Evolutionary conservation across 441 rosid species (phyloP), one percentile per base, ranked within the genome.

Genomic region (Adansonia madagascariensis): DNA sequence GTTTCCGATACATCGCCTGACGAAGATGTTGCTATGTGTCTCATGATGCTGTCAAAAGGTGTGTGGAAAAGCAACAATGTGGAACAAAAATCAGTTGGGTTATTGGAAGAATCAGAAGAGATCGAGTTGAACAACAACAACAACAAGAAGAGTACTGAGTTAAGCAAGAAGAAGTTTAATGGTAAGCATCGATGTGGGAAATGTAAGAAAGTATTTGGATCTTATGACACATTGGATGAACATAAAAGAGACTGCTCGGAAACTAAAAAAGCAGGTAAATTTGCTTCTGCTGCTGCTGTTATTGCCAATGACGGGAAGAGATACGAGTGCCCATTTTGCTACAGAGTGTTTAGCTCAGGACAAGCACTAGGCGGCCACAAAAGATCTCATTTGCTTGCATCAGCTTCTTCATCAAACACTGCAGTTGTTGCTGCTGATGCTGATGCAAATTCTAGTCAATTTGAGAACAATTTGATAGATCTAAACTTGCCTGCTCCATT

Each of bases 31-130:
- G 99, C 98, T 49, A 81, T 89, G 90, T 90, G 97, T 78, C 89
- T 95, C 49, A 90, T 92, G 91, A 88, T 93, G 98, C 89, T 95
- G 15, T 92, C 97, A 3, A 88, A 97, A 70, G 98, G 91, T 80
- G 90, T 81, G 70, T 89, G 97, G 86, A 79, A 78, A 79, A 74
- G 31, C 79, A 81, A 65, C 63, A 68, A 35, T 3, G 77, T 24
- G 0, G 80, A 77, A 52, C 84, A 80, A 75, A 76, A 57, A 65
- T 66, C 78, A 47, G 78, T 76, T 0, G 81, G 77, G 64, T 31
- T 65, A 63, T 15, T 73, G 73, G 79, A 66, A 59, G 74, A 80
- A 71, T n/a, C 78, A 44, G 78, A 80, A 46, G 85, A 78, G 63
- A 75, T 76, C 83, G 80, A 80, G 79, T 55, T 53, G 20, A 35